Evolutionary conservation across 331 rosid species (phyloP).

Genomic region (Acacia concinna): DNA sequence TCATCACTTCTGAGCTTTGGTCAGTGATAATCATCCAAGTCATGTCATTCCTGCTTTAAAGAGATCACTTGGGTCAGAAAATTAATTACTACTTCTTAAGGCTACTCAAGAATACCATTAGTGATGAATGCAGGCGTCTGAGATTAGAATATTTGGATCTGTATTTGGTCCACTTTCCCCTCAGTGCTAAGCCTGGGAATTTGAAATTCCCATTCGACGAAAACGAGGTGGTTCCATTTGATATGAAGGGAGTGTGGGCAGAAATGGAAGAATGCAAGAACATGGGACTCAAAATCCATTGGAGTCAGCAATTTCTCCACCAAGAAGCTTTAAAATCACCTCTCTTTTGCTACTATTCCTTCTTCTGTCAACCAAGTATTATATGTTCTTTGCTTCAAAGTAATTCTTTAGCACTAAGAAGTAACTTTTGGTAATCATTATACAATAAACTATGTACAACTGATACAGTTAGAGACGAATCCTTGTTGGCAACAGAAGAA

Average conservation of each 20-base stretch:
- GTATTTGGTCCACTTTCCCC: neutral
- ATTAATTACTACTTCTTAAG: neutral
- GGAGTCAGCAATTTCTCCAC: constrained; percentile 9
- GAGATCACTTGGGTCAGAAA: neutral
- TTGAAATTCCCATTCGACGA: neutral
- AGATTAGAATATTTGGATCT: constrained; percentile 1
- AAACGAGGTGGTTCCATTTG: neutral
- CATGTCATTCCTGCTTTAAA: neutral
- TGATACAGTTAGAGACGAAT: constrained; percentile 30
- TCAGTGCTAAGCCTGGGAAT: neutral
- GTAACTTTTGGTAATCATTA: too few species aligned
- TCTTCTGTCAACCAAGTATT: constrained; percentile 7
- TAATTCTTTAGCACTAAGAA: too few species aligned
- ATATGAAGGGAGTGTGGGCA: neutral
- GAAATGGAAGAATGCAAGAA: constrained; percentile 2
- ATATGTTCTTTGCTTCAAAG: too few species aligned
- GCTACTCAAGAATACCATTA: too few species aligned
- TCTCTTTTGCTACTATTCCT: neutral
- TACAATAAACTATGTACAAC: too few species aligned
- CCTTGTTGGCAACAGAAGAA: constrained; percentile 39
- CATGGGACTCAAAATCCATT: neutral
- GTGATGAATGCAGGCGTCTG: neutral
- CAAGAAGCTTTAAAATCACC: neutral
- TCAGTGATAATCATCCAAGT: neutral
- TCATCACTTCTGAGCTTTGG: neutral